Percentiles rank a stretch among this genome's conserved stretches.
These are phyloP conservation scores for Neofusicoccum laricinum DNA, from an alignment of 2,329 filamentous ascomycete species.

Conservation along the genomic window DNA sequence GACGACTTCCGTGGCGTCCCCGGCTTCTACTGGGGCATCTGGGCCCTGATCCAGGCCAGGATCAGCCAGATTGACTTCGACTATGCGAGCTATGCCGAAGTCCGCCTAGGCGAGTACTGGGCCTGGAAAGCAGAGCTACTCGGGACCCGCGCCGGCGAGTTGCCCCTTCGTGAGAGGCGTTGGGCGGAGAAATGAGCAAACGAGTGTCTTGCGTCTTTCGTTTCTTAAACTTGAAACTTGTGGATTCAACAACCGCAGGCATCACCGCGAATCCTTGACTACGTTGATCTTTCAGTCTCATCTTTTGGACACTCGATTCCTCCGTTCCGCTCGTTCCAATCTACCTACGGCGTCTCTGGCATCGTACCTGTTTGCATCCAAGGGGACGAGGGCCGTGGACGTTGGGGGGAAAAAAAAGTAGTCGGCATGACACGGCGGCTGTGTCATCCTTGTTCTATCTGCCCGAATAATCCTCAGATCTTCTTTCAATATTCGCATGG, in stretches of 20 bases:
- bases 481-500: neutral
- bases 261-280: neutral
- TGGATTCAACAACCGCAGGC: conserved; percentile 17
- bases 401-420: neutral
- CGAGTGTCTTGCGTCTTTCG: neutral
- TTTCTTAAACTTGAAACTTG: neutral
- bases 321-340: neutral
- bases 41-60: conserved; percentile 89
- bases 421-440: neutral
- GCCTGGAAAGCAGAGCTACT: conserved; percentile 78
- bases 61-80: conserved; percentile 97
- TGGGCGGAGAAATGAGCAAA: conserved; percentile 62
- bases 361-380: neutral
- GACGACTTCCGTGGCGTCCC: conserved; percentile 86
- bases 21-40: conserved; percentile 89
- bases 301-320: neutral
- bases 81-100: conserved; percentile 86
- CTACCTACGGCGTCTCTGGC: neutral
- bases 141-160: conserved; percentile 61
- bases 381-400: neutral
- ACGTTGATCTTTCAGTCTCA: neutral
- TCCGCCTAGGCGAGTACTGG: conserved; percentile 85
- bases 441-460: neutral
- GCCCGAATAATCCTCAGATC: neutral
- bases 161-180: conserved; percentile 72